Evolutionary conservation across 2,329 filamentous ascomycete species (phyloP), one percentile per base, ranked within the genome.

Genomic region (Diaporthe capsici): DNA sequence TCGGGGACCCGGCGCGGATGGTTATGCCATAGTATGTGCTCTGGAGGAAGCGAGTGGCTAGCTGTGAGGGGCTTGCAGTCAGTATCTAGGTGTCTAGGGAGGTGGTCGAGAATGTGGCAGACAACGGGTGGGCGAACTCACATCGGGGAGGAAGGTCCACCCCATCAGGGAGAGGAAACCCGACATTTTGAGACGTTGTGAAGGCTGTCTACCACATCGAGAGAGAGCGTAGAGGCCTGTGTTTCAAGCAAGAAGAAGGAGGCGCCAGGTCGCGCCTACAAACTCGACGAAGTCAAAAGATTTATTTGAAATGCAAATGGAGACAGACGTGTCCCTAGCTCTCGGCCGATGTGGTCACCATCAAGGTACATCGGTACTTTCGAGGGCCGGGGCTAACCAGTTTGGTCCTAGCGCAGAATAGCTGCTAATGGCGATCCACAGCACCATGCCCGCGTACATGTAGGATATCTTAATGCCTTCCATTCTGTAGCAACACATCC

Each of bases 1-100:
- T 94, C 20, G 94, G 94, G 77, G 95, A 92, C 81, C 97, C 97
- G 63, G 95, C 97, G 79, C 96, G 95, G 83, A 98, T 96, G 73
- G 94, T 94, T 79, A 98, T 86, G 80, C 93, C 90, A 86, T 98
- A 99, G 86, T 95, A 97, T 79, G 97, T 87, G 77, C 90, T 89
- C 83, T 98, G 96, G 8, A 94, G 83, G 87, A 93, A 94, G 78
- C 91, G 91, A 51, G 95, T 96, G 67, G 92, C 93, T 80, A 96
- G 91, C 94, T 97, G 34, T 22, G 22, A 34, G n/a, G 31, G 17
- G 22, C 2, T 5, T 28, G 25, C 28, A 37, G 74, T 77, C 51
- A 77, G 77, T 60, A n/a, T 49, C 10, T 3, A 20, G 7, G 37
- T 13, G n/a, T 34, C 39, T 8, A 9, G 68, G 71, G 20, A 58